Evolutionary conservation across 2,329 filamentous ascomycete genomes (phyloP), one percentile per base, ranked within the genome.

Genomic region (Trichoderma hamatum): DNA sequence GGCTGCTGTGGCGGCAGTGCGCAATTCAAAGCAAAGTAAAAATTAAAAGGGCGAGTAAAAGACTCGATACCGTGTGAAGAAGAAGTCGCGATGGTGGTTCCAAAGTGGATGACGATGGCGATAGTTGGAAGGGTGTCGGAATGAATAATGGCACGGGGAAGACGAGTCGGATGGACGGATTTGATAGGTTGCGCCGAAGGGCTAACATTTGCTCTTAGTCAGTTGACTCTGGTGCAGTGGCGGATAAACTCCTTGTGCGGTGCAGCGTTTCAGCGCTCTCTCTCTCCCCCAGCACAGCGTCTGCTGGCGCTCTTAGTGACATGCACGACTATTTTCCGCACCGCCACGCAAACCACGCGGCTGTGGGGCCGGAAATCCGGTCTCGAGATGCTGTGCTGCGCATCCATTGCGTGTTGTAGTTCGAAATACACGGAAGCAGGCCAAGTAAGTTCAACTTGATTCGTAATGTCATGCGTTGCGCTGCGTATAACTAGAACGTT

Each of bases 331-430:
- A 19, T 2, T n/a, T 28, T 16, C 32, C 69, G 73, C 73, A 74
- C 72, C 72, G 73, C 73, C 73, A 74, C 70, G 54, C 62, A 43
- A 43, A 51, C 73, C 72, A 71, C 73, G 72, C 73, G 71, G 73
- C 36, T 11, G 62, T 69, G 68, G 68, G 62, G 68, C 68, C 68
- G 67, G 60, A n/a, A 59, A 60, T 69, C 67, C 67, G 67, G 61
- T 32, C 63, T 66, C 52, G 62, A 66, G 21, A 58, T 49, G 28
- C 49, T 34, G 46, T 61, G 55, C 24, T 39, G 9, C 24, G 46
- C 21, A 11, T 49, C 46, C 39, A 43, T 13, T 39, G 36, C 36
- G 36, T 39, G 14, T 6, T 5, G 5, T 14, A 39, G 39, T 30
- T 30, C 19, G 39, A 43, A 43, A 43, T n/a, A 43, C 39, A 43